A percentile compares a stretch with the other conserved stretches of the same genome.
phyloP scores from a whole-genome alignment of 225 moss, liverwort and hornwort genomes.

The Sphagnum tenellum region DNA sequence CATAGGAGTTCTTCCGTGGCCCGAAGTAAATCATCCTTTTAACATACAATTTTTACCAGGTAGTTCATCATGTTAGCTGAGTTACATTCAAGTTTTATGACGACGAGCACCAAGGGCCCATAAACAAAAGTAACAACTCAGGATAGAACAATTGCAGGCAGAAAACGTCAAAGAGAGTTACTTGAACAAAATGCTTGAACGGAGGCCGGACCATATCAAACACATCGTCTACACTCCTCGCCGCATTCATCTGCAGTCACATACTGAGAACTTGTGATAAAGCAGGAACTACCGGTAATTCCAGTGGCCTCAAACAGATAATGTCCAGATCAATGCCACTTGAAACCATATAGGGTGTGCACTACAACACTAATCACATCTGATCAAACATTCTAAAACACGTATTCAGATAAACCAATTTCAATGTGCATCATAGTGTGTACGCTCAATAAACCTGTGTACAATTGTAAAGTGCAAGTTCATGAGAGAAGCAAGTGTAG shows the following conservation, averaged over 20 bases:
- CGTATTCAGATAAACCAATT: no score
- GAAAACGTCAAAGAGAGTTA: slow-evolving; percentile 6
- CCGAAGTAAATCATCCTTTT: slow-evolving; percentile 70
- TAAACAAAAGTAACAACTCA: neutral
- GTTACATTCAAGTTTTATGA: neutral
- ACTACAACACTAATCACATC: no score
- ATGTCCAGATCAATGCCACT: no score
- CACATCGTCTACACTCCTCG: slow-evolving; percentile 58
- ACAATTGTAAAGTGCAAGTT: no score
- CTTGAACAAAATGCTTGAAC: slow-evolving; percentile 63
- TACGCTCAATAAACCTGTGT: no score
- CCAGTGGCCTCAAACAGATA: neutral
- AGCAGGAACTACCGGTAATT: neutral
- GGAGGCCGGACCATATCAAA: slow-evolving; percentile 62
- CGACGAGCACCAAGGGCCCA: neutral
- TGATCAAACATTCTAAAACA: neutral
- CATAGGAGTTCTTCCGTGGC: slow-evolving; percentile 62
- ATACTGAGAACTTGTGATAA: neutral
- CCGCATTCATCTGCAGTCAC: slow-evolving; percentile 56
- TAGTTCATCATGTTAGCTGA: slow-evolving; percentile 5
- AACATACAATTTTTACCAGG: slow-evolving; percentile 4
- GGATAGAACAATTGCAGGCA: slow-evolving; percentile 1
- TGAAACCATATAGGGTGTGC: no score
- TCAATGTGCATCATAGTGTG: no score
- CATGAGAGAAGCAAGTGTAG: no score